A percentile compares a stretch with the other conserved stretches of the same genome.
phyloP scores from a whole-genome alignment of 306 rosid genomes.

The Coriaria nepalensis region DNA sequence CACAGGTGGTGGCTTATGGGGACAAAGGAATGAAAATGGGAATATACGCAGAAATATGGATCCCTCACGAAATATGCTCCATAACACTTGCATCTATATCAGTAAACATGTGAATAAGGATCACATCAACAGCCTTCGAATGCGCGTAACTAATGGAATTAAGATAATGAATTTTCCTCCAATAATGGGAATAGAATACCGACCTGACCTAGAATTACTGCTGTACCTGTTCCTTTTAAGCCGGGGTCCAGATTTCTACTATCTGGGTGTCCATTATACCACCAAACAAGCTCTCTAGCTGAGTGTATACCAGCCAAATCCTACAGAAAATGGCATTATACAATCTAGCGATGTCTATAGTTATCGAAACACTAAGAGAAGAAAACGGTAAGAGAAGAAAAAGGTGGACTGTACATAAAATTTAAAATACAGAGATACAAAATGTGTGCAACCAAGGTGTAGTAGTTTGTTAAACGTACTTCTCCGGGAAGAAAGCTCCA shows the following conservation, averaged over 20 bases:
- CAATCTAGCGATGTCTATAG: no score
- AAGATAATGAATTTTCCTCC: neutral
- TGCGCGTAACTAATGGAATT: neutral
- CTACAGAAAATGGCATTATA: constrained; percentile 12
- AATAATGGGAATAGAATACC: constrained; percentile 30
- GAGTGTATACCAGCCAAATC: constrained; percentile 57
- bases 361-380: no score
- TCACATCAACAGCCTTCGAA: no score
- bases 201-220: constrained; percentile 86
- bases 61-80: no score
- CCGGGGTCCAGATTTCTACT: constrained; percentile 49
- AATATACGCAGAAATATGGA: no score
- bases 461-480: constrained; percentile 30
- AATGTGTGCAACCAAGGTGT: constrained; percentile 8
- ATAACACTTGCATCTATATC: no score
- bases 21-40: no score
- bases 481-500: constrained; percentile 91
- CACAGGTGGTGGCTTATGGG: no score
- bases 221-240: constrained; percentile 61
- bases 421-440: constrained; percentile 1
- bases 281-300: constrained; percentile 97
- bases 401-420: no score
- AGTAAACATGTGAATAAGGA: no score
- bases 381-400: no score
- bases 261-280: constrained; percentile 98